Conservation (phyloP, 2,329 filamentous ascomycete species). For the Xylariaceae sp. region DNA sequence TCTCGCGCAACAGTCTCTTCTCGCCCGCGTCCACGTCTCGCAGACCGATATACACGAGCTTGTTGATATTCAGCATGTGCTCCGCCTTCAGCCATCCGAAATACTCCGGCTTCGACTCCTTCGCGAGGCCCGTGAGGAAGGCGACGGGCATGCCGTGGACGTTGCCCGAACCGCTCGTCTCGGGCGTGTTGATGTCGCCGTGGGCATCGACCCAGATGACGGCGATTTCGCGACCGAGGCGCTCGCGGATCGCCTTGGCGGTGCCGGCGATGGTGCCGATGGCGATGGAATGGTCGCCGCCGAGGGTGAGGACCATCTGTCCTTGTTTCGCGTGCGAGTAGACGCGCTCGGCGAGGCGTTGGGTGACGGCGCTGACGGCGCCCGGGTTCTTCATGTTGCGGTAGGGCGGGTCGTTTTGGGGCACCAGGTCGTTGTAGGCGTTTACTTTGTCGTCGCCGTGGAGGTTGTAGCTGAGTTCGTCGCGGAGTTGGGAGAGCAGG, state of each 20-base stretch:
- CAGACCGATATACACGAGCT: constrained; percentile 95
- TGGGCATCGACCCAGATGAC: constrained; percentile 99
- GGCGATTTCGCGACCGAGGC: constrained; percentile 75
- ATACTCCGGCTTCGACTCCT: constrained; percentile 66
- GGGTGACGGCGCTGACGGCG: constrained; percentile 78
- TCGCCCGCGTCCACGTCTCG: constrained; percentile 89
- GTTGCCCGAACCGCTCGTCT: constrained; percentile 84
- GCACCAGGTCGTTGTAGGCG: constrained; percentile 70
- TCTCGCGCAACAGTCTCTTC: constrained; percentile 83
- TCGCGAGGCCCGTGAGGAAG: constrained; percentile 81
- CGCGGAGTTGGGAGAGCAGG: constrained; percentile 72
- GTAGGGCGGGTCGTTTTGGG: constrained; percentile 67
- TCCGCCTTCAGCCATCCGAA: constrained; percentile 87
- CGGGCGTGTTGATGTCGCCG: constrained; percentile 94
- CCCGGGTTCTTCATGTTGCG: constrained; percentile 92
- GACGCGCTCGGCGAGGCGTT: constrained; percentile 73
- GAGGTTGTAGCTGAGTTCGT: constrained; percentile 84
- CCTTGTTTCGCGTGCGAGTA: constrained; percentile 80
- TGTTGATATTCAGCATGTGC: constrained; percentile 63
- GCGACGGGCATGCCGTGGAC: constrained; percentile 97
- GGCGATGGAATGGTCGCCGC: constrained; percentile 93
- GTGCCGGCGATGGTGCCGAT: constrained; percentile 89
- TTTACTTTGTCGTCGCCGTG: constrained; percentile 79
- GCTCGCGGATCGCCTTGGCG: constrained; percentile 78
- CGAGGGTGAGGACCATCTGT: constrained; percentile 84